A percentile compares a stretch with the other conserved stretches of the same genome.
phyloP scores from a whole-genome alignment of 768 basidiomycete genomes.

The Kwoniella sp. region DNA sequence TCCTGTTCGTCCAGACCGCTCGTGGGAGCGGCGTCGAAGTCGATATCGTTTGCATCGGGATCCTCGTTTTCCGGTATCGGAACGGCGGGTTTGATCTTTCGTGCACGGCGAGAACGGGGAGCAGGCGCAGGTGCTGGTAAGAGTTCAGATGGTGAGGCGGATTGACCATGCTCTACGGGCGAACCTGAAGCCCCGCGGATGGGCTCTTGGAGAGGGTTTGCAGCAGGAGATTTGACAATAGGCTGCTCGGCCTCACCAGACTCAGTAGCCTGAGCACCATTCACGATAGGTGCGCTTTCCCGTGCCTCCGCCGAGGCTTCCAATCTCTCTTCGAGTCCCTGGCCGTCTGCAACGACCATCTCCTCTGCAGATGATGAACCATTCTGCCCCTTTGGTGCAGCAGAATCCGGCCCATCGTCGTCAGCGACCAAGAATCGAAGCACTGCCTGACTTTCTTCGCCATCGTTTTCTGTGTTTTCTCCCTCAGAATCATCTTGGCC shows the following conservation, averaged over 20 bases:
- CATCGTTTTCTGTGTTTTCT: background rate
- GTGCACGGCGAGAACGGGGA: conserved; percentile 29
- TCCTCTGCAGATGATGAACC: too few species aligned
- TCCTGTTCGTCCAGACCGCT: conserved; percentile 56
- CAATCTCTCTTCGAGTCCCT: too few species aligned
- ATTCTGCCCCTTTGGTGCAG: too few species aligned
- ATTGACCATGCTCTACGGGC: too few species aligned
- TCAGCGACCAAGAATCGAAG: conserved; percentile 12
- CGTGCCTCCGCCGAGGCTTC: too few species aligned
- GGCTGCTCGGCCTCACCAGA: too few species aligned
- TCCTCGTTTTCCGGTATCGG: conserved; percentile 29
- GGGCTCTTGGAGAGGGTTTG: too few species aligned
- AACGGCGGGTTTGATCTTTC: conserved; percentile 21
- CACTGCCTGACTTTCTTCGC: conserved; percentile 9
- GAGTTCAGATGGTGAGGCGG: background rate
- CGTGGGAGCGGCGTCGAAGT: conserved; percentile 40
- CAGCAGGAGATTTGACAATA: too few species aligned
- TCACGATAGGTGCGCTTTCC: too few species aligned
- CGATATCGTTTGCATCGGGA: conserved; percentile 49
- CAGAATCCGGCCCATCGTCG: conserved; percentile 15
- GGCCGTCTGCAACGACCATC: too few species aligned
- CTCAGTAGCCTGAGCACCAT: too few species aligned
- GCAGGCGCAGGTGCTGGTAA: background rate
- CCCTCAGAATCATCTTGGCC: background rate
- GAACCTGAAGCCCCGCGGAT: too few species aligned